Evolutionary conservation across 768 basidiomycete genomes (phyloP).

Genomic region (Kondoa malvinella): DNA sequence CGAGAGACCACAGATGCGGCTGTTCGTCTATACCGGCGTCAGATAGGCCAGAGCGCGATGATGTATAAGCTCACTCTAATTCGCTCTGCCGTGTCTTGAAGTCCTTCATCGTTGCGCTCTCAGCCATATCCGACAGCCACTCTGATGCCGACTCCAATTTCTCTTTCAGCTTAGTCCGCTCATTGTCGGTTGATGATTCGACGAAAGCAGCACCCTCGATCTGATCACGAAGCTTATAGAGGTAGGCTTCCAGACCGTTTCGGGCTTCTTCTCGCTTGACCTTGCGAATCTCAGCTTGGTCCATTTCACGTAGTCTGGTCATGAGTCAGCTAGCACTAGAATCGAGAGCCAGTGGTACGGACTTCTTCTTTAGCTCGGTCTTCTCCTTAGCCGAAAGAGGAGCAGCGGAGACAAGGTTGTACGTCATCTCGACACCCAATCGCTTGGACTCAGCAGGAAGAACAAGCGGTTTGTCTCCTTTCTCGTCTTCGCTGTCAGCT

Average conservation of each 20-base stretch:
- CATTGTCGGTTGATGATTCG: slow-evolving; percentile 59
- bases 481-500: slow-evolving; percentile 25
- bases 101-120: slow-evolving; percentile 57
- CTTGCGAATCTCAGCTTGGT: slow-evolving; percentile 58
- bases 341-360: slow-evolving; percentile 22
- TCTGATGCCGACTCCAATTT: slow-evolving; percentile 54
- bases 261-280: slow-evolving; percentile 69
- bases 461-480: slow-evolving; percentile 40
- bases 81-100: slow-evolving; percentile 57
- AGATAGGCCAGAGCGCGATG: not conserved
- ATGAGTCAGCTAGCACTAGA: not conserved
- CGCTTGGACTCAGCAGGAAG: slow-evolving; percentile 7
- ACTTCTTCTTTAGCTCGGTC: slow-evolving; percentile 49
- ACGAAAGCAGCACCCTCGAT: slow-evolving; percentile 45
- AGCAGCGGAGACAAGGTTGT: slow-evolving; percentile 2
- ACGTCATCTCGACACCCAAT: slow-evolving; percentile 6
- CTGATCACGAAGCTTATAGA: slow-evolving; percentile 45
- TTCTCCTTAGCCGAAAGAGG: slow-evolving; percentile 59
- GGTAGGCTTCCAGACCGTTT: slow-evolving; percentile 75
- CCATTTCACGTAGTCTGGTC: slow-evolving; percentile 57
- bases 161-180: slow-evolving; percentile 49
- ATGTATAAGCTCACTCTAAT: slow-evolving; percentile 53
- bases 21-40: slow-evolving; percentile 42
- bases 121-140: slow-evolving; percentile 75
- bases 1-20: slow-evolving; percentile 33